A percentile compares a stretch with the other conserved stretches of the same genome.
Conservation (phyloP, 768 basidiomycete species). For the Harrya chromipes region DNA sequence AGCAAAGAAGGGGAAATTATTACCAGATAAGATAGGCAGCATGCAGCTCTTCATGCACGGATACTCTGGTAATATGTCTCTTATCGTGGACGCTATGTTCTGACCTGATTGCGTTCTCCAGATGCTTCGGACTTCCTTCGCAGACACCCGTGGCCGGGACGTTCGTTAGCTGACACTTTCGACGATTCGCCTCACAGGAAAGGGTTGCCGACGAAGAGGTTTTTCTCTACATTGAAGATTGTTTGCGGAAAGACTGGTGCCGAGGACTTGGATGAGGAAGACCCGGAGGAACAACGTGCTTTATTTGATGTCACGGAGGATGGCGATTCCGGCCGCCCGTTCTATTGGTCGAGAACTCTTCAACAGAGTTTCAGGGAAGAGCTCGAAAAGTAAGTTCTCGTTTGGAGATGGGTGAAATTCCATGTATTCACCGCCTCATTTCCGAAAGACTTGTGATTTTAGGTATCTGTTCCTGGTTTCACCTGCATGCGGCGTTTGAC, state of each 20-base stretch:
- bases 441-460: conserved; percentile 71
- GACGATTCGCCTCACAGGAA: conserved; percentile 80
- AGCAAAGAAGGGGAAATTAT: conserved; percentile 75
- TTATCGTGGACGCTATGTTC: background rate
- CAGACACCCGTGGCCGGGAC: conserved; percentile 85
- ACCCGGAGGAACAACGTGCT: conserved; percentile 70
- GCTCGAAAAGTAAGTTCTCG: conserved; percentile 68
- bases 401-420: background rate
- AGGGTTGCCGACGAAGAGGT: conserved; percentile 63
- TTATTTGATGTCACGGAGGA: conserved; percentile 66
- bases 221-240: conserved; percentile 65
- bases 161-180: conserved; percentile 80
- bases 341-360: conserved; percentile 78
- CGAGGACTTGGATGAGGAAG: conserved; percentile 68
- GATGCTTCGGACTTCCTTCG: conserved; percentile 88
- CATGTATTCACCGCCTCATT: conserved; percentile 10
- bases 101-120: conserved; percentile 21
- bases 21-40: conserved; percentile 88
- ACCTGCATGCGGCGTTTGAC: conserved; percentile 3
- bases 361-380: conserved; percentile 86
- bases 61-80: conserved; percentile 52
- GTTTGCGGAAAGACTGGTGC: conserved; percentile 85
- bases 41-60: conserved; percentile 89
- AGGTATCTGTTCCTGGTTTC: conserved; percentile 39
- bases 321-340: conserved; percentile 52